phyloP scores from a whole-genome alignment of 495 filamentous ascomycete genomes.

The Neurospora cerealis region DNA sequence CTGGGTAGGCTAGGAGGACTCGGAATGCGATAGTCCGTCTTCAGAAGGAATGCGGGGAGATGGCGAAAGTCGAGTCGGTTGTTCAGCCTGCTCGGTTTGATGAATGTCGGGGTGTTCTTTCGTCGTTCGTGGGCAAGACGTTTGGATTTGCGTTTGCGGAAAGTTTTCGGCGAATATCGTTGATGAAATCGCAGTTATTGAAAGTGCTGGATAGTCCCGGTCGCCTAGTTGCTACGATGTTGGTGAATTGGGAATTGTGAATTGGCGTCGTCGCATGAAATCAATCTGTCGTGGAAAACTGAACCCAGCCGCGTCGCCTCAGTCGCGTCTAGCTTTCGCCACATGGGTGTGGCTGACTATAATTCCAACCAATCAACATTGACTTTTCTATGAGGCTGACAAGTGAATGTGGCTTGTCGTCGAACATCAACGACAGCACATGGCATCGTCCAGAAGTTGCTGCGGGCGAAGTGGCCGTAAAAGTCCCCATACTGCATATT shows the following conservation, averaged over 20 bases:
- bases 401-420: slow-evolving; percentile 5
- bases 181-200: neutral
- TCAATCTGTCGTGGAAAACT: neutral
- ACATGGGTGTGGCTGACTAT: neutral
- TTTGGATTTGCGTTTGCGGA: neutral
- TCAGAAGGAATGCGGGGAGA: neutral
- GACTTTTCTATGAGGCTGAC: neutral
- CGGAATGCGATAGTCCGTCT: neutral
- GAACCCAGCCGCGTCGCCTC: neutral
- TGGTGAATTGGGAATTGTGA: neutral
- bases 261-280: neutral
- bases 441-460: slow-evolving; percentile 8
- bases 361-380: neutral
- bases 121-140: neutral
- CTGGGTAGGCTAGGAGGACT: neutral
- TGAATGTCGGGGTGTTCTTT: neutral
- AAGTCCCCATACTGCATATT: neutral
- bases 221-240: neutral
- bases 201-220: neutral
- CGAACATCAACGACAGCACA: neutral
- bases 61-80: neutral
- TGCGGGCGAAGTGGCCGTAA: neutral
- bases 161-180: neutral
- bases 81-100: neutral
- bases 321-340: neutral